These are phyloP conservation scores for Aegilops tauschii DNA, from an alignment of 176 grass and related monocot species.

Conservation along the genomic window DNA sequence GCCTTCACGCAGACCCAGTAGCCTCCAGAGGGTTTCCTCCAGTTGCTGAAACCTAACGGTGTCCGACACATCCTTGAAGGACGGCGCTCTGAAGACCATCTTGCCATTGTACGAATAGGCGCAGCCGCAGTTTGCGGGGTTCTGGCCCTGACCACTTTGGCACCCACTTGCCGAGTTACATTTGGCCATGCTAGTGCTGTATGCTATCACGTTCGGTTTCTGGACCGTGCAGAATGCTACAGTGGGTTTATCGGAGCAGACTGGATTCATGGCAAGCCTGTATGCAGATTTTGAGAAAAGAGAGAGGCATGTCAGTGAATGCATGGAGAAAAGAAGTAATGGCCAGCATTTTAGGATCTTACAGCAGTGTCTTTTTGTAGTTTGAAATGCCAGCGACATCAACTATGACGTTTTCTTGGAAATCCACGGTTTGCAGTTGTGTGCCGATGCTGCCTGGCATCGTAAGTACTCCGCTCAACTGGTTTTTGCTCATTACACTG, in stretches of 20 bases:
- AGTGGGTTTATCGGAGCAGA: conserved; percentile 1
- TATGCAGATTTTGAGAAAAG: background rate
- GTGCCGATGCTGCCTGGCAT: conserved; percentile 42
- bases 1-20: conserved; percentile 25
- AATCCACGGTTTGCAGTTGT: conserved; percentile 46
- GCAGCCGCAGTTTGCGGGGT: conserved; percentile 64
- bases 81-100: conserved; percentile 73
- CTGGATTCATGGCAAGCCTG: conserved; percentile 60
- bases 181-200: conserved; percentile 51
- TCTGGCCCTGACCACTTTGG: conserved; percentile 29
- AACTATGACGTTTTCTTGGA: conserved; percentile 41
- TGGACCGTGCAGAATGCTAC: conserved; percentile 38
- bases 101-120: conserved; percentile 59
- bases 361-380: conserved; percentile 57
- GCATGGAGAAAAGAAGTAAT: background rate
- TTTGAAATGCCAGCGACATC: background rate
- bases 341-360: background rate
- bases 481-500: conserved; percentile 59
- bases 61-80: conserved; percentile 48
- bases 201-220: conserved; percentile 10
- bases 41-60: conserved; percentile 40
- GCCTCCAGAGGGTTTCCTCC: conserved; percentile 34
- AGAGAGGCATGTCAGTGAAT: background rate
- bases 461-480: conserved; percentile 46
- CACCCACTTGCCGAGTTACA: conserved; percentile 34